Percentiles rank a stretch among this genome's conserved stretches.
Conservation (phyloP, 805 yeast species). For the Saccharomycopsis sp. region DNA sequence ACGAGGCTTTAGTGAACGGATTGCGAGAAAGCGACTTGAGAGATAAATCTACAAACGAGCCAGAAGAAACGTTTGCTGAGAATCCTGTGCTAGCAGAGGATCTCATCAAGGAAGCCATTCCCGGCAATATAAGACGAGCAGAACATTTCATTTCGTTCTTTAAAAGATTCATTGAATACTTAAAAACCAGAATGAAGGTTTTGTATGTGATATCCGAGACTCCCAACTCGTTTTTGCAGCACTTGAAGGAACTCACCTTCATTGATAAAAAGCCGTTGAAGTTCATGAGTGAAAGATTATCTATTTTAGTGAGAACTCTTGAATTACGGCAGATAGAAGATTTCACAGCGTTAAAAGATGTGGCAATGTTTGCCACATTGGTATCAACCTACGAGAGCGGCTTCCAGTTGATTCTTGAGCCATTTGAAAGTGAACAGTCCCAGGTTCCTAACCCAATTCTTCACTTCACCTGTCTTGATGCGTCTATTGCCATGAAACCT, state of each 20-base stretch:
- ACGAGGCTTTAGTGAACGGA: conserved; percentile 86
- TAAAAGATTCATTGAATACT: conserved; percentile 86
- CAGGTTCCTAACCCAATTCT: conserved; percentile 94
- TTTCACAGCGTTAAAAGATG: conserved; percentile 85
- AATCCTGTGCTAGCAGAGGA: conserved; percentile 86
- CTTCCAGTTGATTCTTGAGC: conserved; percentile 85
- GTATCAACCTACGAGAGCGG: conserved; percentile 95
- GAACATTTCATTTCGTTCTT: conserved; percentile 94
- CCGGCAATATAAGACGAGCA: conserved; percentile 95
- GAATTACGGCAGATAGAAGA: conserved; percentile 88
- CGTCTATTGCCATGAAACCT: conserved; percentile 96
- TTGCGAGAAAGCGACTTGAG: conserved; percentile 68
- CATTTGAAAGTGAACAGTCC: conserved; percentile 89
- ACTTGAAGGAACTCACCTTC: conserved; percentile 85
- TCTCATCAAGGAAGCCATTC: conserved; percentile 84
- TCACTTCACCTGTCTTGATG: conserved; percentile 91
- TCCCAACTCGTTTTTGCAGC: conserved; percentile 87
- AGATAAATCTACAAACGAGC: conserved; percentile 21
- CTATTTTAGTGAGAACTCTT: conserved; percentile 80
- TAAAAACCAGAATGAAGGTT: conserved; percentile 96
- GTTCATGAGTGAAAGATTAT: conserved; percentile 87
- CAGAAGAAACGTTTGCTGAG: conserved; percentile 65
- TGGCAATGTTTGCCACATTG: conserved; percentile 93
- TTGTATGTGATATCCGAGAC: conserved; percentile 97
- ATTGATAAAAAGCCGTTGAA: conserved; percentile 88